These are phyloP conservation scores for Coemansia sp. DNA, from an alignment of 192 early-diverging fungal species.

Conservation along the genomic window DNA sequence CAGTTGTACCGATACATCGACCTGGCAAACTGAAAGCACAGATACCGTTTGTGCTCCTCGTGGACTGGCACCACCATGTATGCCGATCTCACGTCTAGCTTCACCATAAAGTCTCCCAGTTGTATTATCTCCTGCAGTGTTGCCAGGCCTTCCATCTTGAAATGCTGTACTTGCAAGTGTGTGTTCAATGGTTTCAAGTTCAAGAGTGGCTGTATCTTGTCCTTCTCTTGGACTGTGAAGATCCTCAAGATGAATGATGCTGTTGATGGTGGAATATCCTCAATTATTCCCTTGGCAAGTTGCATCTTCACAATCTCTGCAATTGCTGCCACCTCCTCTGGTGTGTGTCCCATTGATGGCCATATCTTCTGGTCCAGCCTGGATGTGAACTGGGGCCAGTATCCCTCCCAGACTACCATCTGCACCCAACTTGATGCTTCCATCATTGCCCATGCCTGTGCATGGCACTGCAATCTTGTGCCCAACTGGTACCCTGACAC, in stretches of 20 bases:
- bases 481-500: too few species aligned
- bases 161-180: background rate
- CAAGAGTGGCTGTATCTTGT: background rate
- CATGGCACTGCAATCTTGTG: too few species aligned
- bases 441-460: too few species aligned
- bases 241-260: background rate
- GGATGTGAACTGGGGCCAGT: background rate
- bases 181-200: background rate
- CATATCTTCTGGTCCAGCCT: background rate
- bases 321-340: background rate
- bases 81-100: background rate
- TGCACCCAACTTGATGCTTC: background rate
- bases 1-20: background rate
- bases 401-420: background rate
- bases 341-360: background rate
- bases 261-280: background rate
- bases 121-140: background rate
- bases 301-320: background rate
- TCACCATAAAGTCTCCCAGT: background rate
- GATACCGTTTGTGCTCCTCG: background rate
- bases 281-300: background rate
- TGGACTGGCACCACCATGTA: background rate
- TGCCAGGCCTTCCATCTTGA: too few species aligned
- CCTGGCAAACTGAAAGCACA: background rate
- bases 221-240: background rate